Evolutionary conservation across 768 basidiomycete genomes (phyloP), one percentile per base, ranked within the genome.

Genomic region (Mycena albidolilacea): DNA sequence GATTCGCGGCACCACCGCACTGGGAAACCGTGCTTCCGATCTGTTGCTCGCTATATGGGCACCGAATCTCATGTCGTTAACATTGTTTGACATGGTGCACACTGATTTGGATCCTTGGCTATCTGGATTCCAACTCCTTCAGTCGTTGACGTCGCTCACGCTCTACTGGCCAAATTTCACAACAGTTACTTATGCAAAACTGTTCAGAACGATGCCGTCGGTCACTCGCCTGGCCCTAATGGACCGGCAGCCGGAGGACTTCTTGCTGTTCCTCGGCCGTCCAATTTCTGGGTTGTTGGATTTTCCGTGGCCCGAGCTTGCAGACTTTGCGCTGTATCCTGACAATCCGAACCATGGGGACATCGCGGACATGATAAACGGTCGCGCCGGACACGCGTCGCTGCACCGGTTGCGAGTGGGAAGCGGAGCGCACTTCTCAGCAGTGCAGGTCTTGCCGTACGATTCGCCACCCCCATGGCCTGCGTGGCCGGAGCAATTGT

Each of bases 11-110:
- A 73, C 68, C 30, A 39, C 48, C 11, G 35, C 21, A 10, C 41
- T 70, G 57, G 72, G 72, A 9, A 57, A 66, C 23, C 72, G 72
- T 5, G 67, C 63, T n/a, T 69, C 67, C 2, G 68, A 73, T 59
- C 38, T 70, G 8, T 48, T 73, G 12, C 67, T 73, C 63, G 38
- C 44, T 19, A 64, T 73, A 38, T 64, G 57, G 7, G 64, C 59
- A 5, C 72, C 72, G 15, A n/a, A 21, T n/a, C 64, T 73, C 46
- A 17, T 14, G 41, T 70, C 60, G 5, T 38, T 73, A 14, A 69
- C 72, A 30, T 52, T 73, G 21, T 60, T 46, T 41, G 63, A 73
- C 38, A 41, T 68, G 14, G 64, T 73, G 2, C 37, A 62, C 50
- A 62, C 38, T 12, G 72, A 73, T 59, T 58, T 73, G 11, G 58